phyloP scores from a whole-genome alignment of 495 filamentous ascomycete species.

The Amorphotheca resinae region DNA sequence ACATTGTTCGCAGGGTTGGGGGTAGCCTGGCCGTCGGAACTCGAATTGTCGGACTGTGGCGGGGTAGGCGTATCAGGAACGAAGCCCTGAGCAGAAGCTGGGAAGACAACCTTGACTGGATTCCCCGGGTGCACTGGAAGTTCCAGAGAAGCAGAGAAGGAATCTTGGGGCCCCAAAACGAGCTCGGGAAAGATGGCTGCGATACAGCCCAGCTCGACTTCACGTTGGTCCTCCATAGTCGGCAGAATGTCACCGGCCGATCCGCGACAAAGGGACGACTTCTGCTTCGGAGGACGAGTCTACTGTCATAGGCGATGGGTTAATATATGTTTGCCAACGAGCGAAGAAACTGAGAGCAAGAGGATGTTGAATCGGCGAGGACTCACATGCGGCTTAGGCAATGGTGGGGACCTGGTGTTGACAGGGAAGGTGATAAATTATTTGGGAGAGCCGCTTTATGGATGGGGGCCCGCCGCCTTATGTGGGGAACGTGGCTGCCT shows the following conservation, averaged over 20 bases:
- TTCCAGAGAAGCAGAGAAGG: slow-evolving; percentile 55
- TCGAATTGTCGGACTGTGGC: slow-evolving; percentile 17
- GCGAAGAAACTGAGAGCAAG: background rate
- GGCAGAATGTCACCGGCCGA: slow-evolving; percentile 18
- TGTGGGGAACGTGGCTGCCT: too few species aligned
- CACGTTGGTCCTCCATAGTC: slow-evolving; percentile 33
- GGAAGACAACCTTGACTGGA: slow-evolving; percentile 60
- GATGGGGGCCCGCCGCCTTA: background rate
- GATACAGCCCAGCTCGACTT: slow-evolving; percentile 71
- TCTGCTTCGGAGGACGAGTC: slow-evolving; percentile 6
- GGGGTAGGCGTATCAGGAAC: slow-evolving; percentile 8
- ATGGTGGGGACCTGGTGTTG: too few species aligned
- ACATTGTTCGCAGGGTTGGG: slow-evolving; percentile 3
- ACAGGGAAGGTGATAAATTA: too few species aligned
- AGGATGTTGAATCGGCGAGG: slow-evolving; percentile 1
- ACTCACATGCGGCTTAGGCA: slow-evolving; percentile 3
- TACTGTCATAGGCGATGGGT: slow-evolving; percentile 9
- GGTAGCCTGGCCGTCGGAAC: slow-evolving; percentile 1
- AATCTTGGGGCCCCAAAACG: slow-evolving; percentile 41
- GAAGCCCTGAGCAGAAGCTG: slow-evolving; percentile 33
- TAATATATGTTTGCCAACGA: background rate
- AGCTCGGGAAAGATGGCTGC: slow-evolving; percentile 85
- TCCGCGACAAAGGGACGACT: slow-evolving; percentile 13
- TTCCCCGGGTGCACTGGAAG: slow-evolving; percentile 57
- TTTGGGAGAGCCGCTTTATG: slow-evolving; percentile 17